Base-by-base conservation (phyloP, 2,329 filamentous ascomycete species). In the Nigrospora sphaerica region DNA sequence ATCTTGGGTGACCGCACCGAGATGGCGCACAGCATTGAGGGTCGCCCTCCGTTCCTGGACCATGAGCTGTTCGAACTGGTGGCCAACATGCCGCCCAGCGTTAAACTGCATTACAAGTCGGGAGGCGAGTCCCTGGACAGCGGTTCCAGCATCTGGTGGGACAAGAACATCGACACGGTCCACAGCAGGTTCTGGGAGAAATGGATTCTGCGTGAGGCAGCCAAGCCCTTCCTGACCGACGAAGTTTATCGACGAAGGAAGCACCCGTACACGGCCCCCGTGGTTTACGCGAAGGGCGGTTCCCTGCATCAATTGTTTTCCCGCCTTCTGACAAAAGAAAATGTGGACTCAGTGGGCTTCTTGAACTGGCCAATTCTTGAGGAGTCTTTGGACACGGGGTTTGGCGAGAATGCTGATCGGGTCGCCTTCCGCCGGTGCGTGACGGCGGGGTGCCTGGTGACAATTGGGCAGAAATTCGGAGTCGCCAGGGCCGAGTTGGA, bases 201-300 rank as follows among this genome's bases (percentile, higher is more conserved):
- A 19, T 54, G 52, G 52, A 53, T 53, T 32, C 44, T 53, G 39
- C 49, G 52, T 35, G 49, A 54, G 42, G 51, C 51, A 4, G 49
- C 48, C n/a, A 39, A 37, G 9, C 48, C 53, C 7, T 53, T 52
- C 44, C 46, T 55, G 40, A 53, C 53, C 0, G 60, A 71, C 13
- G 75, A 79, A 57, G 55, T 78, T 5, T 78, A 77, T 55, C 57
- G 64, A 31, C 61, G 71, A 11, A 70, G 61, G 49, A 79, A 78
- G 55, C 65, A 73, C n/a, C 65, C 72, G 0, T 78, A 71, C 51
- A 54, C 65, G n/a, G 74, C 71, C 1, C 75, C 74, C 0, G 39
- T 46, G 12, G 23, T 23, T 18, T 78, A 66, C 52, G 61, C 62
- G 1, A 53, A 56, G 0, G 61, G 63, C 31, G 74, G 75, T 0